These are phyloP conservation scores for Saccharomycopsis hybrid DNA, from an alignment of 1,139 yeast species.

Conservation along the genomic window DNA sequence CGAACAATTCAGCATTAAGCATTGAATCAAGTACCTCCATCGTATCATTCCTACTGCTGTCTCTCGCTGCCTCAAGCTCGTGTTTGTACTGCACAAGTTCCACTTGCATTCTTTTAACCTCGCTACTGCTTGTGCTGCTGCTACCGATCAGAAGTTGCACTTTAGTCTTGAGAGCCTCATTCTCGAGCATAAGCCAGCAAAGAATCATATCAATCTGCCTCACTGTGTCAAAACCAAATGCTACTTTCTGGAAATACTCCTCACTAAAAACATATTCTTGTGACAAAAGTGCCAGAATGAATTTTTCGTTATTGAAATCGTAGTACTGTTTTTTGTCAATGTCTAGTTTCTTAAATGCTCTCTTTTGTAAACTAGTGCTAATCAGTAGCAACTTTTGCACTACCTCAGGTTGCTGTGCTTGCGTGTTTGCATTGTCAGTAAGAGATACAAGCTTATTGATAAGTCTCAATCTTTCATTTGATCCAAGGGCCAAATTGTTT, in stretches of 20 bases:
- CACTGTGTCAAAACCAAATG: slow-evolving; percentile 4
- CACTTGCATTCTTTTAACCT: too few relatives aligned
- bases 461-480: slow-evolving; percentile 7
- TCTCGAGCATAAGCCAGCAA: slow-evolving; percentile 9
- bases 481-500: slow-evolving; percentile 4
- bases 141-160: too few relatives aligned
- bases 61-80: neutral
- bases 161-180: too few relatives aligned
- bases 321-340: too few relatives aligned
- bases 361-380: too few relatives aligned
- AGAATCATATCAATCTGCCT: slow-evolving; percentile 6
- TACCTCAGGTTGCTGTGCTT: too few relatives aligned
- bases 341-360: too few relatives aligned
- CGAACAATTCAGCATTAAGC: too few relatives aligned
- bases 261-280: neutral
- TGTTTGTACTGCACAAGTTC: neutral
- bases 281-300: neutral
- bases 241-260: neutral
- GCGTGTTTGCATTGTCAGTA: neutral
- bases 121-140: too few relatives aligned
- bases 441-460: slow-evolving; percentile 3
- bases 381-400: too few relatives aligned
- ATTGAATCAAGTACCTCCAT: too few relatives aligned
- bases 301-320: neutral
- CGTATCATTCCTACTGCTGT: too few relatives aligned